Conservation (phyloP, 2,329 filamentous ascomycete species). For the Botrytis sinoallii region DNA sequence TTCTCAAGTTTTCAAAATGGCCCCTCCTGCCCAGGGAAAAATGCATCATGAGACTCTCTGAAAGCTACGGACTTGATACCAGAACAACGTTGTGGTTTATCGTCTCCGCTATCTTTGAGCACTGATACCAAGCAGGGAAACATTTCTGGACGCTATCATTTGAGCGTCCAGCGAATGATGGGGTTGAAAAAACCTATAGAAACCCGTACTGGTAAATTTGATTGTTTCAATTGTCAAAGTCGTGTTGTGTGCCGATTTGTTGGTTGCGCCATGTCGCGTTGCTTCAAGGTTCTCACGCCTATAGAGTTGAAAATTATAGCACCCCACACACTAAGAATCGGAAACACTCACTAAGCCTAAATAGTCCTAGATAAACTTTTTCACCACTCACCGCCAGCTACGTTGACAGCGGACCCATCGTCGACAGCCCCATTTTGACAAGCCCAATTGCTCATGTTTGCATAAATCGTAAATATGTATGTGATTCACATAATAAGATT, state of each 20-base stretch:
- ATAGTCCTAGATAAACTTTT: neutral
- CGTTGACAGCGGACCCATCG: slow-evolving; percentile 8
- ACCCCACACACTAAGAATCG: neutral
- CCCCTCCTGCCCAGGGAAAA: neutral
- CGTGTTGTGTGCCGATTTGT: slow-evolving; percentile 11
- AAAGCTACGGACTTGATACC: neutral
- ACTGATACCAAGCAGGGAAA: neutral
- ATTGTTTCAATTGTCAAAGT: neutral
- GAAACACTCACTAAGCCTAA: neutral
- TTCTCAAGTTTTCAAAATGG: neutral
- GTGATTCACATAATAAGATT: neutral
- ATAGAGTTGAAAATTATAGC: neutral
- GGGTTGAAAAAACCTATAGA: neutral
- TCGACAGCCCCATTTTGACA: slow-evolving; percentile 4
- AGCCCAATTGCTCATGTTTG: slow-evolving; percentile 5
- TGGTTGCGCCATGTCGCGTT: neutral
- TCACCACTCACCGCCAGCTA: slow-evolving; percentile 18
- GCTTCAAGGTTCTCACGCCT: neutral
- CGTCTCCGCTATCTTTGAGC: neutral
- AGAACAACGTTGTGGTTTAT: neutral
- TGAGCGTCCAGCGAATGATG: neutral
- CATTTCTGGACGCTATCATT: neutral
- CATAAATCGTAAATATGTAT: slow-evolving; percentile 4
- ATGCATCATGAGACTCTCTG: neutral
- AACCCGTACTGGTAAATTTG: neutral